Evolutionary conservation across 352 stramenopile species (phyloP), one percentile per base, ranked within the genome.

Genomic region (Albugo laibachii): DNA sequence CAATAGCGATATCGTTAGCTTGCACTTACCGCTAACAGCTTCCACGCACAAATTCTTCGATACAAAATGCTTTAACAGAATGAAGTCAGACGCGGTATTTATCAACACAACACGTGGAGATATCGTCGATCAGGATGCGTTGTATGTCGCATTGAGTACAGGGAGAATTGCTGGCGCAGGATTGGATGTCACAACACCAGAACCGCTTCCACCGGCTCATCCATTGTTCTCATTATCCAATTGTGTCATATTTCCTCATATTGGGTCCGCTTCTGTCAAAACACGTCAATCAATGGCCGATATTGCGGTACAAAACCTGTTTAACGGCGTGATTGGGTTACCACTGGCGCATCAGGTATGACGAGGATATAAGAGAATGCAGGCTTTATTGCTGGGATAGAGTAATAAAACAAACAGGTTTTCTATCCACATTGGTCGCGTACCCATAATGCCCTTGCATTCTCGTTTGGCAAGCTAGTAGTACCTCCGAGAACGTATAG

Each of bases 61-160:
- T 34, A 60, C 69, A 1, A 69, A 72, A 2, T 62, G 74, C 18
- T 69, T 96, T 19, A 53, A 60, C 10, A 43, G 71, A n/a, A 92
- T 96, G 75, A 86, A 92, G 53, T 46, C 61, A 11, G 62, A 60
- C 27, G 78, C 83, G n/a, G 76, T 93, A 45, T 63, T 96, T 36
- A 77, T 96, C 36, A 96, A 96, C 58, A 95, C 89, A 50, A 80
- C 80, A 36, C 68, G 87, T 37, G 87, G 87, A 36, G 83, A 89
- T 19, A 67, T 96, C 41, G 72, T 96, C 35, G 78, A 95, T 54
- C 85, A 93, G 49, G 69, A 85, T 20, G 73, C 75, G 21, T 63
- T 88, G 2, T 46, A 66, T 15, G 15, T 66, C 2, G 72, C 68
- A 4, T 57, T 88, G 0, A 37, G 36, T 5, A 16, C 14, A 2